phyloP scores from a whole-genome alignment of 106 monocot species.

The Agapanthus africanus region DNA sequence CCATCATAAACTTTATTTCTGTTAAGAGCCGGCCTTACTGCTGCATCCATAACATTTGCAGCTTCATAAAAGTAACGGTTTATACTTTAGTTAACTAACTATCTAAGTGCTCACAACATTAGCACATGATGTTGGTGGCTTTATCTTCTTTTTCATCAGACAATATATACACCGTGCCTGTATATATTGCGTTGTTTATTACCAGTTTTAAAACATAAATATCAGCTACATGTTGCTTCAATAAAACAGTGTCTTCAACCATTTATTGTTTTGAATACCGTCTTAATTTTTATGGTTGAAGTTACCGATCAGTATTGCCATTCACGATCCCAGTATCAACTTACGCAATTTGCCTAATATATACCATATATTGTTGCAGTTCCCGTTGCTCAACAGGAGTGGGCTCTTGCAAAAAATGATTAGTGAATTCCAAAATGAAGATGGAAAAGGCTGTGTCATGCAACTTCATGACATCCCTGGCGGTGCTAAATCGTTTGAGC shows the following conservation, averaged over 20 bases:
- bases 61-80: no score
- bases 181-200: neutral
- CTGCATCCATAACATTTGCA: no score
- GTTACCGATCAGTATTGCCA: no score
- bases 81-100: no score
- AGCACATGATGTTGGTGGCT: neutral
- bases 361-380: slow-evolving; percentile 14
- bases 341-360: neutral
- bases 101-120: neutral
- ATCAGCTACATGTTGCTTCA: neutral
- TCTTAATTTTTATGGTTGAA: neutral
- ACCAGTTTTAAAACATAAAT: neutral
- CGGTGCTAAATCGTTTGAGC: slow-evolving; percentile 39
- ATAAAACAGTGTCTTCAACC: neutral
- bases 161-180: no score
- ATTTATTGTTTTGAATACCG: neutral
- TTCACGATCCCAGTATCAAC: neutral
- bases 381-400: slow-evolving; percentile 36
- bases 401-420: slow-evolving; percentile 34
- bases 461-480: slow-evolving; percentile 44
- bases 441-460: slow-evolving; percentile 21
- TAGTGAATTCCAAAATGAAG: slow-evolving; percentile 15
- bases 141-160: no score
- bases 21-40: no score
- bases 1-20: no score